These are phyloP conservation scores for Sanghuangporus sanghuang DNA, from an alignment of 1,284 basidiomycete species.

Conservation along the genomic window DNA sequence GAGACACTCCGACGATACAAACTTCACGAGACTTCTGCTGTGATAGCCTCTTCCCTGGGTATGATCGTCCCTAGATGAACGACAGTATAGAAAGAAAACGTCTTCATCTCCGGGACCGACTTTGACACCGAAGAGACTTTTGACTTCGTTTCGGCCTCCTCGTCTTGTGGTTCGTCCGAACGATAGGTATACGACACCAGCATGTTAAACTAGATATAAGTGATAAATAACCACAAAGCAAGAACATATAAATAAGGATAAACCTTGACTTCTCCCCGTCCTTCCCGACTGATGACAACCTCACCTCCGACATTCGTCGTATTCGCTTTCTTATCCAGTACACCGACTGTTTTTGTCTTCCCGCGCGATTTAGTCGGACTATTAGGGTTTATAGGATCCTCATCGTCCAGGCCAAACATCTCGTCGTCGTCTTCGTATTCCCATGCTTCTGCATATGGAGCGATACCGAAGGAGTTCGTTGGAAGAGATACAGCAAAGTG, in stretches of 20 bases:
- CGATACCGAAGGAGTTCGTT: slow-evolving; percentile 71
- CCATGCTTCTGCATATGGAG: slow-evolving; percentile 91
- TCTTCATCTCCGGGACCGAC: slow-evolving; percentile 67
- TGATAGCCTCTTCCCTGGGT: slow-evolving; percentile 43
- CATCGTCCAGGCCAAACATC: slow-evolving; percentile 72
- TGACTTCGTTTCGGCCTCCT: slow-evolving; percentile 46
- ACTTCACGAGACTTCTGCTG: background rate
- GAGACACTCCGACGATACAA: background rate
- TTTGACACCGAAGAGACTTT: slow-evolving; percentile 30
- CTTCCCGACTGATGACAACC: slow-evolving; percentile 72
- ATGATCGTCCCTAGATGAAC: slow-evolving; percentile 72
- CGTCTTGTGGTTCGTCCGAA: slow-evolving; percentile 72
- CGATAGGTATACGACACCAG: slow-evolving; percentile 89
- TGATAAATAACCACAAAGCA: slow-evolving; percentile 1
- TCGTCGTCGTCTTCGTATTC: slow-evolving; percentile 92
- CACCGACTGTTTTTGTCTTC: slow-evolving; percentile 66
- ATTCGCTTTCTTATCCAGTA: slow-evolving; percentile 83
- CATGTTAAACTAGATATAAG: slow-evolving; percentile 73
- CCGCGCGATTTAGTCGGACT: slow-evolving; percentile 31
- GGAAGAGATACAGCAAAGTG: slow-evolving; percentile 78
- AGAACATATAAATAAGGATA: slow-evolving; percentile 23
- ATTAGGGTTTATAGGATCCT: slow-evolving; percentile 39
- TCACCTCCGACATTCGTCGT: slow-evolving; percentile 82
- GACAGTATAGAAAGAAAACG: slow-evolving; percentile 81
- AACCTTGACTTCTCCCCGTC: slow-evolving; percentile 70